phyloP scores from a whole-genome alignment of 352 stramenopile genomes.

The Globisporangium mamillatum region DNA sequence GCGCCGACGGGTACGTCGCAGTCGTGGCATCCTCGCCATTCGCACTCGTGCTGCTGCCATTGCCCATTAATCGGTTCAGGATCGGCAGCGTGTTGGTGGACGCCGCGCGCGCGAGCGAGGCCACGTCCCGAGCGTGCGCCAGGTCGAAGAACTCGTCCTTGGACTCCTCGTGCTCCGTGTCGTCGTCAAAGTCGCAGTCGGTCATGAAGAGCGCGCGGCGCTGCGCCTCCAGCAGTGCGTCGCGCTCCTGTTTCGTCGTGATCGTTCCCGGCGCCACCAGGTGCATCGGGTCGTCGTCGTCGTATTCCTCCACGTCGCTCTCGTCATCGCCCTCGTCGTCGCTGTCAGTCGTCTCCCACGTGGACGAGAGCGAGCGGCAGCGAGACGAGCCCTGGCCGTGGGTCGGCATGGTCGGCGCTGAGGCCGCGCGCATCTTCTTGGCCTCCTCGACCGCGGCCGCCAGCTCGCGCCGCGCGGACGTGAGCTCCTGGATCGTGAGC shows the following conservation, averaged over 20 bases:
- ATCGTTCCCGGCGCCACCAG: neutral
- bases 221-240: neutral
- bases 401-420: slow-evolving; percentile 13
- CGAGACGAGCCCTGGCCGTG: slow-evolving; percentile 21
- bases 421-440: slow-evolving; percentile 19
- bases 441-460: slow-evolving; percentile 14
- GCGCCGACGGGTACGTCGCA: slow-evolving; percentile 13
- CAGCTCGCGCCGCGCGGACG: slow-evolving; percentile 11
- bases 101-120: slow-evolving; percentile 11
- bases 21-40: slow-evolving; percentile 6
- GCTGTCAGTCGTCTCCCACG: slow-evolving; percentile 54
- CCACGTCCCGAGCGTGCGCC: slow-evolving; percentile 8
- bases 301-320: slow-evolving; percentile 23
- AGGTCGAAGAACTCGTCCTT: slow-evolving; percentile 16
- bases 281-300: slow-evolving; percentile 23
- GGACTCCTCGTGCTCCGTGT: slow-evolving; percentile 34
- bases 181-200: slow-evolving; percentile 33
- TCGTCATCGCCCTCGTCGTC: slow-evolving; percentile 32
- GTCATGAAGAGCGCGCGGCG: slow-evolving; percentile 10
- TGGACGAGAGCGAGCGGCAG: slow-evolving; percentile 59
- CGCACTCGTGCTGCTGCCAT: neutral
- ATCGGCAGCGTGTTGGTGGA: slow-evolving; percentile 17
- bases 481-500: slow-evolving; percentile 13
- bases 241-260: slow-evolving; percentile 2
- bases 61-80: slow-evolving; percentile 2